Evolutionary conservation across 2,329 filamentous ascomycete species (phyloP).

Genomic region (Apiospora arundinis): DNA sequence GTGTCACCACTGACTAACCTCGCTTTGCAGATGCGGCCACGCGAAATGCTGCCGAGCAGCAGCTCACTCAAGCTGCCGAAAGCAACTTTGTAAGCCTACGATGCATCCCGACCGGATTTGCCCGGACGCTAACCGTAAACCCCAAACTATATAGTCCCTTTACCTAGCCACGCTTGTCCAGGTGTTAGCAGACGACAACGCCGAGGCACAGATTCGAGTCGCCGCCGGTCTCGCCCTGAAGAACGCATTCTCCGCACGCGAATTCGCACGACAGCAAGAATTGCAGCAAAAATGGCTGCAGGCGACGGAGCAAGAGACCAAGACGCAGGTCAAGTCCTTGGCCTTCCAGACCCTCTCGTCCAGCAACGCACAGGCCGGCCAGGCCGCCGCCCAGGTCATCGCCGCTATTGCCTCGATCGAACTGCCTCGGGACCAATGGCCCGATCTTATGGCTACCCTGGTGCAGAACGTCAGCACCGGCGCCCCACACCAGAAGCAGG

Average conservation of each 20-base stretch:
- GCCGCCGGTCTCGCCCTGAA: slow-evolving; percentile 96
- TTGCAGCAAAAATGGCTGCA: slow-evolving; percentile 93
- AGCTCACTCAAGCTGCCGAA: slow-evolving; percentile 90
- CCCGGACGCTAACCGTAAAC: neutral
- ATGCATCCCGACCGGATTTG: neutral
- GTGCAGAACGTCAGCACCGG: slow-evolving; percentile 94
- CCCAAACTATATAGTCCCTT: slow-evolving; percentile 62
- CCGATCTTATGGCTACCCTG: slow-evolving; percentile 84
- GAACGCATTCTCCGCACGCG: slow-evolving; percentile 96
- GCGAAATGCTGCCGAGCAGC: slow-evolving; percentile 91
- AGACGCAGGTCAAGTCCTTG: slow-evolving; percentile 85
- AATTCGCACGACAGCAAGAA: slow-evolving; percentile 84
- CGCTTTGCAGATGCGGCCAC: slow-evolving; percentile 76
- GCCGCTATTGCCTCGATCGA: slow-evolving; percentile 95
- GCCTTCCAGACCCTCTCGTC: slow-evolving; percentile 88
- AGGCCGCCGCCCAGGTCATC: slow-evolving; percentile 92
- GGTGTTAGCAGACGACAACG: slow-evolving; percentile 90
- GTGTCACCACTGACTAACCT: slow-evolving; percentile 40
- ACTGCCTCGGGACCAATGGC: slow-evolving; percentile 91
- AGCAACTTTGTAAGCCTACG: slow-evolving; percentile 81
- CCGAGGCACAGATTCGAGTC: slow-evolving; percentile 83
- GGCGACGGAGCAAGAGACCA: slow-evolving; percentile 80
- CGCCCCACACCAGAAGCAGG: slow-evolving; percentile 87
- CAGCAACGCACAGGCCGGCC: slow-evolving; percentile 80
- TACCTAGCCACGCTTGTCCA: slow-evolving; percentile 93